Evolutionary conservation across 2,329 filamentous ascomycete genomes (phyloP).

Genomic region (Exophiala sp.): DNA sequence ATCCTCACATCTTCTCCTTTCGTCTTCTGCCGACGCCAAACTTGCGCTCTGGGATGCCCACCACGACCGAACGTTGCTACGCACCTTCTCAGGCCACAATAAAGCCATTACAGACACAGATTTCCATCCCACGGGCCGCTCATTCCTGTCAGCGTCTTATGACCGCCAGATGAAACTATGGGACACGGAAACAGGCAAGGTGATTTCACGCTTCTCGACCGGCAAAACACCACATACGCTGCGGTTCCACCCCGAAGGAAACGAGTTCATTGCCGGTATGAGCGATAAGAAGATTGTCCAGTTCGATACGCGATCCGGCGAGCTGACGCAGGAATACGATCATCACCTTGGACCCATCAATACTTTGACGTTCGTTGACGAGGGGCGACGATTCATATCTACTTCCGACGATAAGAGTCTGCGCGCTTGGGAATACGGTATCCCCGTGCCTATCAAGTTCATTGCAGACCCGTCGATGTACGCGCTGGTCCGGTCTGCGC

Average conservation of each 20-base stretch:
- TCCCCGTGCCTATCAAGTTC: conserved; percentile 97
- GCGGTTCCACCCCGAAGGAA: conserved; percentile 81
- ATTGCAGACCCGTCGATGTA: conserved; percentile 98
- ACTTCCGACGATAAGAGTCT: conserved; percentile 96
- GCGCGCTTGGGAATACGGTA: conserved; percentile 96
- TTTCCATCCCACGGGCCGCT: conserved; percentile 74
- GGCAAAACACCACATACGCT: conserved; percentile 94
- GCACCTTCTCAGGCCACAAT: conserved; percentile 83
- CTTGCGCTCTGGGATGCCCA: conserved; percentile 95
- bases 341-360: conserved; percentile 97
- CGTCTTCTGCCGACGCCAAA: conserved; percentile 81
- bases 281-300: conserved; percentile 98
- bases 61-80: conserved; percentile 77
- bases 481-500: conserved; percentile 76
- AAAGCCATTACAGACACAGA: conserved; percentile 86
- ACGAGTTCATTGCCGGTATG: conserved; percentile 95
- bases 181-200: conserved; percentile 93
- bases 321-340: conserved; percentile 94
- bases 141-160: conserved; percentile 86
- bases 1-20: conserved; percentile 82
- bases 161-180: conserved; percentile 96
- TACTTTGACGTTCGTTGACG: conserved; percentile 92
- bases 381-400: conserved; percentile 91
- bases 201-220: conserved; percentile 80
- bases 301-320: conserved; percentile 77